Percentiles rank a stretch among this genome's conserved stretches.
phyloP scores from a whole-genome alignment of 2,329 filamentous ascomycete genomes.

The Pseudogymnoascus verrucosus region DNA sequence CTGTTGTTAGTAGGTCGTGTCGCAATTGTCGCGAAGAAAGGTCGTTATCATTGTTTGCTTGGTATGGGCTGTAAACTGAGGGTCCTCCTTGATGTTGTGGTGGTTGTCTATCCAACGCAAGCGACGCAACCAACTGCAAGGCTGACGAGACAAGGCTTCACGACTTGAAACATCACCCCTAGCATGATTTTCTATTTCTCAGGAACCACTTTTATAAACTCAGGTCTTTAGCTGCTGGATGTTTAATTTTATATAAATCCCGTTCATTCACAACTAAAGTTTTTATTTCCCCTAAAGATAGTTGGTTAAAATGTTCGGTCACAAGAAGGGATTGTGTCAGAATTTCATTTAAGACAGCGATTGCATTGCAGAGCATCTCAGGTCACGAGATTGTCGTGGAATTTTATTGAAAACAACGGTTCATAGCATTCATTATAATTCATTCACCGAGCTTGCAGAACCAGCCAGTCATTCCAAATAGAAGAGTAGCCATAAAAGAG shows the following conservation, averaged over 20 bases:
- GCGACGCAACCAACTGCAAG: slow-evolving; percentile 2
- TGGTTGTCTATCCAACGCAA: slow-evolving; percentile 7
- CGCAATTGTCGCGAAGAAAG: slow-evolving; percentile 6
- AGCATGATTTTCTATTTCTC: not conserved
- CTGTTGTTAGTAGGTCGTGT: slow-evolving; percentile 6
- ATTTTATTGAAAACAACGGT: not conserved
- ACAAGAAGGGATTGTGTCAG: not conserved
- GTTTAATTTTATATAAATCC: too few species aligned
- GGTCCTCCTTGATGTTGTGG: slow-evolving; percentile 7
- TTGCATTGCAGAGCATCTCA: not conserved
- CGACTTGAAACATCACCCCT: not conserved
- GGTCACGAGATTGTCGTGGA: not conserved
- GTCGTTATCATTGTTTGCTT: slow-evolving; percentile 7
- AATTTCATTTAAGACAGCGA: not conserved
- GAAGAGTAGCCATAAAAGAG: not conserved
- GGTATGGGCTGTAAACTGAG: slow-evolving; percentile 7
- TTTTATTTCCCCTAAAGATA: too few species aligned
- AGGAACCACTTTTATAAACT: not conserved
- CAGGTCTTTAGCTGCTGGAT: not conserved
- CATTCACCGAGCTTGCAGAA: not conserved
- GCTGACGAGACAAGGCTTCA: not conserved
- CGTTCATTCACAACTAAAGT: too few species aligned
- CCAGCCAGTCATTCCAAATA: not conserved
- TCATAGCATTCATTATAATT: not conserved
- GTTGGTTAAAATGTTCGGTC: not conserved